Evolutionary conservation across 2,329 filamentous ascomycete genomes (phyloP).

Genomic region (Penicillium sp.): DNA sequence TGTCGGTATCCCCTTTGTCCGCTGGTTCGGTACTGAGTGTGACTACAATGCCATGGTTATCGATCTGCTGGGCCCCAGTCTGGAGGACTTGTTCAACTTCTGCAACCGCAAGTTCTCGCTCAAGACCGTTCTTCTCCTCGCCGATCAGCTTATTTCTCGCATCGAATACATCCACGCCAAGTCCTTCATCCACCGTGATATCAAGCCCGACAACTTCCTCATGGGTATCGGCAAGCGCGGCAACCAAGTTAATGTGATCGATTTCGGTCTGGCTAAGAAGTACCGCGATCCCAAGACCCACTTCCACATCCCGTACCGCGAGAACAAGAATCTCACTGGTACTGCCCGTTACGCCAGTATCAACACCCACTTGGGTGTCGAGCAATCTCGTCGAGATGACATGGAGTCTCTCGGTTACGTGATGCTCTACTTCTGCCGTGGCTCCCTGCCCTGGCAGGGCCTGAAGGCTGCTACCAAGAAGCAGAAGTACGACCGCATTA

Average conservation of each 20-base stretch:
- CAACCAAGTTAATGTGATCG: slow-evolving; percentile 99
- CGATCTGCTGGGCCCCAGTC: slow-evolving; percentile 88
- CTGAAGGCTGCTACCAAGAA: slow-evolving; percentile 98
- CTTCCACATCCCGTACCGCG: slow-evolving; percentile 98
- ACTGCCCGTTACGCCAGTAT: slow-evolving; percentile 98
- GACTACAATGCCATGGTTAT: slow-evolving; percentile 99
- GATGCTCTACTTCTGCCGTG: slow-evolving; percentile 99
- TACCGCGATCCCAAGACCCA: slow-evolving; percentile 99
- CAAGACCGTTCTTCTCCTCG: slow-evolving; percentile 94
- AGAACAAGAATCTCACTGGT: slow-evolving; percentile 99
- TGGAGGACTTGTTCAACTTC: slow-evolving; percentile 99
- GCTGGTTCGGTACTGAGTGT: slow-evolving; percentile 99
- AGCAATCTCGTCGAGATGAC: slow-evolving; percentile 98
- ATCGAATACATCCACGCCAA: slow-evolving; percentile 99
- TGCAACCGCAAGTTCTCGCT: slow-evolving; percentile 99
- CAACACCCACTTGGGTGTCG: slow-evolving; percentile 97
- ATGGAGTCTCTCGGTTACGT: slow-evolving; percentile 99
- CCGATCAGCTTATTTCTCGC: slow-evolving; percentile 96
- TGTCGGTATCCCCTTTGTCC: slow-evolving; percentile 96
- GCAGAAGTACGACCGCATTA: slow-evolving; percentile 99
- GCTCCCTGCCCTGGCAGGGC: slow-evolving; percentile 97
- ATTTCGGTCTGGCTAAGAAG: slow-evolving; percentile 99
- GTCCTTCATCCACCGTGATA: slow-evolving; percentile 99
- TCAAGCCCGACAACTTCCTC: slow-evolving; percentile 99
- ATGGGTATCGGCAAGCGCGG: slow-evolving; percentile 99